Base-by-base conservation (phyloP, 2,329 filamentous ascomycete species). In the Metarhizium humberi region DNA sequence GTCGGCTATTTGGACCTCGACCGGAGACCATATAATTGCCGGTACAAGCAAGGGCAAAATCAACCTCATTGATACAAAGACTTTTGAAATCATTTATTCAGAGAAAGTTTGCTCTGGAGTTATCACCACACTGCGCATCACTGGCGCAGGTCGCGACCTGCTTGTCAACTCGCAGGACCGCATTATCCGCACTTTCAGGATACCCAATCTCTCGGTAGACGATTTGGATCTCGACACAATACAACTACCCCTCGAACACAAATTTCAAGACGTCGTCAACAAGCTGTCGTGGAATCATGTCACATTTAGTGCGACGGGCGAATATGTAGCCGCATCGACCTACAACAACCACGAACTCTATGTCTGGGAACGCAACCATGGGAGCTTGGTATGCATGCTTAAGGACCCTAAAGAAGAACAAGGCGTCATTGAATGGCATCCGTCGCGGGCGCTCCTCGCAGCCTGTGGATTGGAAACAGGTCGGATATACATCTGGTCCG, bases 321-420 rank as follows among this genome's bases (percentile, higher is more conserved):
- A 99, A 71, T 97, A 97, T 67, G 91, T 99, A 45, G 91, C 91
- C 29, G 94, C 95, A 0, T 95, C 91, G 30, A 97, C 94, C 2
- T 96, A 91, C 70, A 97, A 97, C 78, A 99, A 99, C 66, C 92
- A 96, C 64, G 92, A 99, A 71, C 88, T 99, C 60, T 97, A 97
- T 71, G 92, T 97, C 32, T 97, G 92, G 94, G 94, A 99, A 73
- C 85, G 94, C 54, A 88, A 87, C 55, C 90, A 95, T 65, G 94
- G 94, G 52, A 96, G 90, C 71, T 75, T 99, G 56, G 92, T 96
- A 53, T 95, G 95, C 70, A 99, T 99, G 75, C 79, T 99, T 43
- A 95, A 99, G 69, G 92, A 94, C 0, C 92, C 92, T 1, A 95
- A 95, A 65, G 94, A 99, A 72, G 95, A 99, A 71, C 84, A 97